Evolutionary conservation across 129 eudicot genomes (phyloP).

Genomic region (Deinandra increscens): DNA sequence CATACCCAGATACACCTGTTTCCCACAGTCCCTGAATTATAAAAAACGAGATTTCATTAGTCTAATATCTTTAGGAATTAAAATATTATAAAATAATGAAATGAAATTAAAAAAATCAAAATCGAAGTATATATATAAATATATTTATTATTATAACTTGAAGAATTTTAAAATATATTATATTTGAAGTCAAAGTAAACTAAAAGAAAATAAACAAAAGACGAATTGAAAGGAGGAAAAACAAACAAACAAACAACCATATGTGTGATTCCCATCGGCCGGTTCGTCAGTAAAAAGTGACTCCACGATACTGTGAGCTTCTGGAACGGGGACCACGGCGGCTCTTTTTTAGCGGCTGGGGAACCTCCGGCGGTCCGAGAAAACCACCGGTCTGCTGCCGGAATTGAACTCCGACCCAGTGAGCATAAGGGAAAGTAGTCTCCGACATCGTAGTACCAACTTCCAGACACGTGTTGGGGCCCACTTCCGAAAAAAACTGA

Average conservation of each 20-base stretch:
- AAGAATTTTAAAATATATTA: background rate
- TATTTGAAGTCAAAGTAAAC: background rate
- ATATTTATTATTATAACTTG: no score
- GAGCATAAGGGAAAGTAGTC: conserved; percentile 53
- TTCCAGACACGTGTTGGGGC: conserved; percentile 17
- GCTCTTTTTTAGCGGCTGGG: conserved; percentile 80
- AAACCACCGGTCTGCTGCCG: conserved; percentile 45
- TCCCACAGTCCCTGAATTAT: conserved; percentile 90
- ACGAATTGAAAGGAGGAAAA: no score
- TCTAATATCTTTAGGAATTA: background rate
- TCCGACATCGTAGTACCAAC: conserved; percentile 21
- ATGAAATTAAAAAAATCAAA: no score
- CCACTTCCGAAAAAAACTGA: conserved; percentile 76
- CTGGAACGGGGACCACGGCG: conserved; percentile 96
- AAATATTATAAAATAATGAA: background rate
- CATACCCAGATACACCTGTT: conserved; percentile 93
- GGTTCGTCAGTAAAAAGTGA: conserved; percentile 94
- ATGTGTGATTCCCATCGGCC: conserved; percentile 99
- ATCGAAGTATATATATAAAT: no score
- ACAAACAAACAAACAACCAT: conserved; percentile 59
- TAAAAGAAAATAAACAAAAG: background rate
- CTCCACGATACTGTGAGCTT: conserved; percentile 97
- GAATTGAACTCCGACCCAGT: conserved; percentile 81
- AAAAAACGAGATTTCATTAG: conserved; percentile 1
- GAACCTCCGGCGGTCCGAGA: conserved; percentile 44